Conservation (phyloP, 768 basidiomycete species). For the Heimioporus sp. region DNA sequence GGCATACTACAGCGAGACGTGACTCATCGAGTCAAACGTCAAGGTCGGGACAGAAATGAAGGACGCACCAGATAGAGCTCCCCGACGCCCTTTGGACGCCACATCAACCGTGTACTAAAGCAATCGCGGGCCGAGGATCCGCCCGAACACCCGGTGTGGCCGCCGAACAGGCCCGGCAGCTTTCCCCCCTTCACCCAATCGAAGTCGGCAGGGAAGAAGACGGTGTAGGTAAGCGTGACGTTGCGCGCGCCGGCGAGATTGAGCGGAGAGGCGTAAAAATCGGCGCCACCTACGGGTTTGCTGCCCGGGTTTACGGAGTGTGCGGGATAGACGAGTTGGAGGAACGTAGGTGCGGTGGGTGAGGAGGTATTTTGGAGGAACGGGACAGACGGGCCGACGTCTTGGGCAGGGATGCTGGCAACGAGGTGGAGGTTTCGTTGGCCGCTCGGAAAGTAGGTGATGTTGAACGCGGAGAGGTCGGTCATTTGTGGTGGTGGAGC, state of each 20-base stretch:
- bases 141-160: conserved; percentile 66
- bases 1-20: conserved; percentile 54
- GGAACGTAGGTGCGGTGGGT: conserved; percentile 34
- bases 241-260: conserved; percentile 45
- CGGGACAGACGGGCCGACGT: conserved; percentile 24
- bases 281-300: conserved; percentile 65
- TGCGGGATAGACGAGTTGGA: conserved; percentile 69
- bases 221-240: conserved; percentile 64
- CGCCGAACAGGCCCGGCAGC: conserved; percentile 78
- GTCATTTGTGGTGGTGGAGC: conserved; percentile 49
- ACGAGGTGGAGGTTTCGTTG: conserved; percentile 56
- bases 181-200: conserved; percentile 83
- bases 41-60: background rate
- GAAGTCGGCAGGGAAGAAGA: conserved; percentile 75
- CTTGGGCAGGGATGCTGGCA: conserved; percentile 41
- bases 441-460: conserved; percentile 55
- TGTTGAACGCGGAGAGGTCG: conserved; percentile 58
- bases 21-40: background rate
- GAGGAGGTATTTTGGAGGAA: conserved; percentile 3
- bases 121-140: conserved; percentile 70
- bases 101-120: conserved; percentile 88
- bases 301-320: conserved; percentile 66
- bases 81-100: conserved; percentile 62
- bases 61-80: conserved; percentile 71
- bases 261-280: conserved; percentile 59